These are phyloP conservation scores for Candida germanica DNA, from an alignment of 805 yeast species.

Conservation along the genomic window DNA sequence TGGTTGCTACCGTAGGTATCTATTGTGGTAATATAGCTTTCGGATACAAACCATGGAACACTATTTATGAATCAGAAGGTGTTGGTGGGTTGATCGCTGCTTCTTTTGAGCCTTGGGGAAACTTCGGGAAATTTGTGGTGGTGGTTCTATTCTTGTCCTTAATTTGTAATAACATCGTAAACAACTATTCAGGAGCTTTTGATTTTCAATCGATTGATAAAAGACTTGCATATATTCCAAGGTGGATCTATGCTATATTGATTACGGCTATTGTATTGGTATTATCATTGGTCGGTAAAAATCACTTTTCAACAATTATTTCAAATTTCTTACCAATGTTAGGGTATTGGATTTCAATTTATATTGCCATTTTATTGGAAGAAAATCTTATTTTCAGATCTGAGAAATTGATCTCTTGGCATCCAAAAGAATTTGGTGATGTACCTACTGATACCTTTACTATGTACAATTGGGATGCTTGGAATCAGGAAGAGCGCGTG, in stretches of 20 bases:
- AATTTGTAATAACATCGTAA: conserved; percentile 34
- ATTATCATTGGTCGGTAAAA: conserved; percentile 31
- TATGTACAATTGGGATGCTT: conserved; percentile 28
- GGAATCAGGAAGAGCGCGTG: conserved; percentile 26
- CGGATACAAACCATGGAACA: conserved; percentile 30
- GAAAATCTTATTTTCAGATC: conserved; percentile 34
- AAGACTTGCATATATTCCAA: conserved; percentile 26
- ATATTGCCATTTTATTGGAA: conserved; percentile 31
- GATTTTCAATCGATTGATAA: conserved; percentile 31
- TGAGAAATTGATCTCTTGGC: conserved; percentile 20
- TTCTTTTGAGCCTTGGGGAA: conserved; percentile 35
- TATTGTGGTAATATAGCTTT: conserved; percentile 32
- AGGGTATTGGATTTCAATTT: conserved; percentile 41
- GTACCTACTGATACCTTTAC: conserved; percentile 9
- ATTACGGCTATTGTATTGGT: conserved; percentile 31
- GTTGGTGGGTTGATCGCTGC: conserved; percentile 32
- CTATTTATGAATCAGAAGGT: conserved; percentile 25
- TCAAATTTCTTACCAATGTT: conserved; percentile 41
- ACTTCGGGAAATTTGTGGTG: conserved; percentile 32
- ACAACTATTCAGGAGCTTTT: conserved; percentile 35
- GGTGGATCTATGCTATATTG: conserved; percentile 37
- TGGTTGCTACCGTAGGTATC: conserved; percentile 30
- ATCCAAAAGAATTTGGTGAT: conserved; percentile 23
- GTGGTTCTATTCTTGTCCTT: conserved; percentile 30
- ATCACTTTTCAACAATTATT: conserved; percentile 31